Evolutionary conservation across 2,329 filamentous ascomycete species (phyloP), one percentile per base, ranked within the genome.

Genomic region (Fusarium nanum): DNA sequence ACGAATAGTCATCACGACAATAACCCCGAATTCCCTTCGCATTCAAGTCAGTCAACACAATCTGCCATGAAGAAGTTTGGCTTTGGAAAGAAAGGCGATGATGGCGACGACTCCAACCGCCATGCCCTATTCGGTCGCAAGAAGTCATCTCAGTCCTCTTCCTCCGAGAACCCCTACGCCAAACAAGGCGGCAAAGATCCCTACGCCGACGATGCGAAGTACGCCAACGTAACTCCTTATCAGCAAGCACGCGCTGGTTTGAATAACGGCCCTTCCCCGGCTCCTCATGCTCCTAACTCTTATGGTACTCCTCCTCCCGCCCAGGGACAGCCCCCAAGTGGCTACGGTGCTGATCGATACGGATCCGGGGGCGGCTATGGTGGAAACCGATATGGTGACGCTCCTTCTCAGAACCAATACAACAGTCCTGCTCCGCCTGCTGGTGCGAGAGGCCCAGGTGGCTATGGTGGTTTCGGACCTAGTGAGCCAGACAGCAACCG

Each of bases 401-500:
- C 77, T 22, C 81, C 81, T 37, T 85, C 86, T 34, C 88, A 89
- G 66, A 88, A 86, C 71, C 80, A 83, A 77, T 89, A 89, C 75
- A 84, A 85, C 42, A 80, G 75, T 67, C 75, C 79, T 32, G 73
- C 77, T 13, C 74, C 77, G 18, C 67, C 79, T 12, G 68, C 78
- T 30, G 76, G 76, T 41, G 76, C 80, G 62, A 79, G 81, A 72
- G 85, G 86, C 14, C 83, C 85, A 13, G 86, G 87, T 48, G 88
- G 88, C 28, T 91, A 91, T 68, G 89, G 89, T 37, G 88, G 88
- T 9, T 80, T 91, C 60, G 87, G 87, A 47, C 81, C 81, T 50
- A 77, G 78, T 32, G 81, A 79, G 53, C 81, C 82, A 7, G 87
- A 89, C 58, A 80, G 80, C 62, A 86, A 89, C 68, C 85, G 90